Evolutionary conservation across 495 filamentous ascomycete genomes (phyloP).

Genomic region (Sphaerosporella brunnea): DNA sequence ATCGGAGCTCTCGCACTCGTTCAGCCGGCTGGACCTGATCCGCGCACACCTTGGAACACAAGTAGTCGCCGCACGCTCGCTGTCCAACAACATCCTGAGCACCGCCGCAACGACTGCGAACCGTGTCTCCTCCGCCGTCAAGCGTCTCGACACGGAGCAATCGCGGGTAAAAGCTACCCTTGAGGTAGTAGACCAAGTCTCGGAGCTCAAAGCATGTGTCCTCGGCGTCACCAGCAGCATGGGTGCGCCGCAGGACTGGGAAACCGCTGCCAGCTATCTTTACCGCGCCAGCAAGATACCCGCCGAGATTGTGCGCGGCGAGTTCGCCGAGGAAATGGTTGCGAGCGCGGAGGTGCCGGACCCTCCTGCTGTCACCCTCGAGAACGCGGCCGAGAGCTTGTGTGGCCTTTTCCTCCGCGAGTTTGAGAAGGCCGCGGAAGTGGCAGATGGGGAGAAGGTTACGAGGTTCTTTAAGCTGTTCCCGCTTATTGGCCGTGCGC

Average conservation of each 20-base stretch:
- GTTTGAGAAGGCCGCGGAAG: constrained; percentile 80
- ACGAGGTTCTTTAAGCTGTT: constrained; percentile 97
- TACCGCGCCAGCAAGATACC: constrained; percentile 67
- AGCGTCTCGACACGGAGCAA: constrained; percentile 74
- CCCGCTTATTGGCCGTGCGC: constrained; percentile 75
- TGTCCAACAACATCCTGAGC: constrained; percentile 77
- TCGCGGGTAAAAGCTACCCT: constrained; percentile 74
- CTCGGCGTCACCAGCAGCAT: constrained; percentile 89
- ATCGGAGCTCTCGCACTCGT: constrained; percentile 62
- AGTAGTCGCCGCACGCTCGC: constrained; percentile 59
- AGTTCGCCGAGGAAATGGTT: constrained; percentile 85
- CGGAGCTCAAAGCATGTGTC: constrained; percentile 88
- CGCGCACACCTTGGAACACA: constrained; percentile 79
- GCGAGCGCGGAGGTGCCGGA: constrained; percentile 92
- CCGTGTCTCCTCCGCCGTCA: constrained; percentile 69
- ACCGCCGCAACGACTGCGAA: constrained; percentile 69
- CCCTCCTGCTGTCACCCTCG: constrained; percentile 68
- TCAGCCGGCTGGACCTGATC: constrained; percentile 74
- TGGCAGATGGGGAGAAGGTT: constrained; percentile 67
- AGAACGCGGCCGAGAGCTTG: constrained; percentile 68
- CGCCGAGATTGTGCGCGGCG: constrained; percentile 53
- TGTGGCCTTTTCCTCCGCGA: constrained; percentile 81
- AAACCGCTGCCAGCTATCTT: constrained; percentile 80
- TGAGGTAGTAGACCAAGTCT: constrained; percentile 84
- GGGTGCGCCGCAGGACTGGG: constrained; percentile 97